Base-by-base conservation (phyloP, 2,329 filamentous ascomycete species). In the Dichotomopilus funicola region DNA sequence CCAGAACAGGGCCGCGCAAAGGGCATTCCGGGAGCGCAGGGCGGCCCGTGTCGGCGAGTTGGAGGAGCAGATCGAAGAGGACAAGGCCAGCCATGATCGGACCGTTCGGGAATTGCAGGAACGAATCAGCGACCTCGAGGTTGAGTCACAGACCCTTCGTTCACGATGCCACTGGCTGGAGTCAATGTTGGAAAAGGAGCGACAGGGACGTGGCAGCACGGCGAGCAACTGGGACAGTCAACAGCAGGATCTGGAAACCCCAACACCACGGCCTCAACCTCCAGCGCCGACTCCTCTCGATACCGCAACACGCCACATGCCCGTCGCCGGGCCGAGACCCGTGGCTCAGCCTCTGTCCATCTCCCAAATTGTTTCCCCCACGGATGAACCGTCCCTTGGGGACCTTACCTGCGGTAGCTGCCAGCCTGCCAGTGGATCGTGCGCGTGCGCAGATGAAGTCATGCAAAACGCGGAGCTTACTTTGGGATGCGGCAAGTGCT, bases 1-100 rank as follows among this genome's bases (percentile, higher is more conserved):
- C 1, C 94, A 97, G 74, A 97, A 97, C 71, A 82, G 94, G 58
- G 88, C 89, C 47, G 92, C 92, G 3, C 92, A 97, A 73, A 79
- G 92, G 56, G 89, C 88, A 1, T 97, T 97, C 71, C 82, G 92
- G 37, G 91, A 96, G 72, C 80, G 92, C 56, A 83, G 92, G 60
- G 89, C 89, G 2, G 89, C 89, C 31, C 87, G 89, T 41, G 89
- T 96, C 6, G 86, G 87, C 41, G 91, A 87, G 67, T 73, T 88
- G 36, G 83, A 88, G 68, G 82, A 86, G 62, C 80, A 85, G 65
- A 72, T 88, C 6, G 81, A 86, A 4, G 78, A 83, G 57, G 74
- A 82, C 46, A 81, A 79, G 63, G 78, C 80, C 42, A 75, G 75
- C 12, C 73, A 82, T 48, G 78, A 83, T 6, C 78, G 82, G 59